phyloP scores from a whole-genome alignment of 306 rosid genomes.

The Spatholobus suberectus region DNA sequence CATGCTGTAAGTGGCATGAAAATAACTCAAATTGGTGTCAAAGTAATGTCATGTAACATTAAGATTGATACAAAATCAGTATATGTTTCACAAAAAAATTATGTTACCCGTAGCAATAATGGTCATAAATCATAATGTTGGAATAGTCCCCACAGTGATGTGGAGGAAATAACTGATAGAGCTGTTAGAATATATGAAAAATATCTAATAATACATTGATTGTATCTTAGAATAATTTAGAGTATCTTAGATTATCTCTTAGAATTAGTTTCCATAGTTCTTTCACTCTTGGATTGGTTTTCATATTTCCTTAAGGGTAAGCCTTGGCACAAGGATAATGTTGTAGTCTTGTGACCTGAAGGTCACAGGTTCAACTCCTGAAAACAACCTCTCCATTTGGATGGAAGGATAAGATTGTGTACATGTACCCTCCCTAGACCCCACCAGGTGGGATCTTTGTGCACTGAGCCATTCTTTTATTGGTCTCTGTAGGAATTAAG shows the following conservation, averaged over 20 bases:
- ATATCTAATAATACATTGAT: not conserved
- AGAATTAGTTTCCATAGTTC: not conserved
- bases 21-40: not conserved
- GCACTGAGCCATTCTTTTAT: not conserved
- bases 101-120: not conserved
- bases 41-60: not conserved
- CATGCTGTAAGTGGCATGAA: not conserved
- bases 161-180: conserved; percentile 24
- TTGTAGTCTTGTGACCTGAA: not conserved
- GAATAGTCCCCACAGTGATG: not conserved
- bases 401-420: not conserved
- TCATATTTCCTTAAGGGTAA: not conserved
- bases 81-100: not conserved
- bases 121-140: conserved; percentile 21
- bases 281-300: not conserved
- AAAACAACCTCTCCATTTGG: not conserved
- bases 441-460: not conserved
- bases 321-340: not conserved
- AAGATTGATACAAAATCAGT: not conserved
- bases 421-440: not conserved
- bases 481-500: no score
- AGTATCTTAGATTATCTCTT: not conserved
- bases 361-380: not conserved
- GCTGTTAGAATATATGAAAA: not conserved
- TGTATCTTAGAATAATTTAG: not conserved